A percentile compares a stretch with the other conserved stretches of the same genome.
Conservation (phyloP, 345 rosid genomes). For the Gossypium turneri region DNA sequence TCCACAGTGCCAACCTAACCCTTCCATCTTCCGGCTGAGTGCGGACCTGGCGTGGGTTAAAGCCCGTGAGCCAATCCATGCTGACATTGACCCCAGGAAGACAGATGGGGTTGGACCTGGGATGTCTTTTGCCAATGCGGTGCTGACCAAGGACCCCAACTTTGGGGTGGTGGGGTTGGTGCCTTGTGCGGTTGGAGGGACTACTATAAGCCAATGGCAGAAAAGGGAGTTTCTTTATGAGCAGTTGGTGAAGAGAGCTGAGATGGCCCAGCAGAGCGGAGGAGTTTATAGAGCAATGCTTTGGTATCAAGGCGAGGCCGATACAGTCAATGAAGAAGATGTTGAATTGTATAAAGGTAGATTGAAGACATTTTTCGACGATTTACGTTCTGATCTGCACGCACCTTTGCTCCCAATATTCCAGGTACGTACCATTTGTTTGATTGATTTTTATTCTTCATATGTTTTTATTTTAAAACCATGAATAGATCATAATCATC, state of each 20-base stretch:
- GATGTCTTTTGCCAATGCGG: slow-evolving; percentile 63
- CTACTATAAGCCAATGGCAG: slow-evolving; percentile 63
- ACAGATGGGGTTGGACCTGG: slow-evolving; percentile 80
- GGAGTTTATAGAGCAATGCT: slow-evolving; percentile 54
- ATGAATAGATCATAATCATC: not conserved
- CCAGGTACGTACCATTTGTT: slow-evolving; percentile 16
- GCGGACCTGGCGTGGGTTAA: slow-evolving; percentile 54
- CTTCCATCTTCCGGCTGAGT: slow-evolving; percentile 45
- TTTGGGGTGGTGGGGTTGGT: slow-evolving; percentile 59
- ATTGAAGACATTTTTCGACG: slow-evolving; percentile 43
- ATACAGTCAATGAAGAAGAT: slow-evolving; percentile 39
- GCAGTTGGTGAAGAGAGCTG: slow-evolving; percentile 50
- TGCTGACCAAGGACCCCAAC: slow-evolving; percentile 26
- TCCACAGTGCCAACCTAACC: slow-evolving; percentile 51
- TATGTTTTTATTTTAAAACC: not conserved
- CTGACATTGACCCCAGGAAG: slow-evolving; percentile 60
- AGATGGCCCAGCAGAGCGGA: slow-evolving; percentile 37
- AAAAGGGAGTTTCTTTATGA: slow-evolving; percentile 55
- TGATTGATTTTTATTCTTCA: not conserved
- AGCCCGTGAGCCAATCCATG: slow-evolving; percentile 74
- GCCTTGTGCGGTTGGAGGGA: slow-evolving; percentile 86
- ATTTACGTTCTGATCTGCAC: slow-evolving; percentile 62
- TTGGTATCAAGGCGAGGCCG: slow-evolving; percentile 94
- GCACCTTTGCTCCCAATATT: slow-evolving; percentile 66
- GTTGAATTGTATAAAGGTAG: slow-evolving; percentile 50